Conservation (phyloP, 116 monocot genomes). For the Trichopus zeylanicus region DNA sequence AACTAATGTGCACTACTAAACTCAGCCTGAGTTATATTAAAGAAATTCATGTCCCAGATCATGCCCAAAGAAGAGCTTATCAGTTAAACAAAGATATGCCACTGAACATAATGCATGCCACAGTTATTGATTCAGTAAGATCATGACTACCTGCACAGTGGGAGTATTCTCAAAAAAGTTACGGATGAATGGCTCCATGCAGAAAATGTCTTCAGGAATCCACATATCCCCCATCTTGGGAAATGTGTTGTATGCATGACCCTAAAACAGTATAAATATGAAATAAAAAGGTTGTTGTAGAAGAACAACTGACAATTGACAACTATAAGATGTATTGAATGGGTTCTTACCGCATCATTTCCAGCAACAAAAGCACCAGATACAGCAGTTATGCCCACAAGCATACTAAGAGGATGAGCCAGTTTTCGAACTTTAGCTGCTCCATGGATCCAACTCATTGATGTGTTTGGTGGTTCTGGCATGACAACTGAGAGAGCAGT, state of each 20-base stretch:
- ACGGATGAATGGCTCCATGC: constrained; percentile 69
- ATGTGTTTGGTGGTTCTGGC: constrained; percentile 82
- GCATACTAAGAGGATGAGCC: constrained; percentile 54
- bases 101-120: neutral
- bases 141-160: constrained; percentile 66
- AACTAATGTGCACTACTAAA: too few species aligned
- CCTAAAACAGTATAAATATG: constrained; percentile 30
- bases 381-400: constrained; percentile 84
- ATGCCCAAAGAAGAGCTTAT: neutral
- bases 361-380: constrained; percentile 99
- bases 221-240: constrained; percentile 98
- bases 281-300: neutral
- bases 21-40: neutral
- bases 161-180: constrained; percentile 99
- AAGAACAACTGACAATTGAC: neutral
- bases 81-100: neutral
- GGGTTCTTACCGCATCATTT: constrained; percentile 80
- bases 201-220: constrained; percentile 86
- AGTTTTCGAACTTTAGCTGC: constrained; percentile 69
- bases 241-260: constrained; percentile 96
- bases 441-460: constrained; percentile 59
- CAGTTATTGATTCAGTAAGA: neutral
- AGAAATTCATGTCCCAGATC: neutral
- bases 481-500: constrained; percentile 90
- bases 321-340: neutral